Evolutionary conservation across 2,329 filamentous ascomycete genomes (phyloP).

Genomic region (Hymenoscyphus fructigenus): DNA sequence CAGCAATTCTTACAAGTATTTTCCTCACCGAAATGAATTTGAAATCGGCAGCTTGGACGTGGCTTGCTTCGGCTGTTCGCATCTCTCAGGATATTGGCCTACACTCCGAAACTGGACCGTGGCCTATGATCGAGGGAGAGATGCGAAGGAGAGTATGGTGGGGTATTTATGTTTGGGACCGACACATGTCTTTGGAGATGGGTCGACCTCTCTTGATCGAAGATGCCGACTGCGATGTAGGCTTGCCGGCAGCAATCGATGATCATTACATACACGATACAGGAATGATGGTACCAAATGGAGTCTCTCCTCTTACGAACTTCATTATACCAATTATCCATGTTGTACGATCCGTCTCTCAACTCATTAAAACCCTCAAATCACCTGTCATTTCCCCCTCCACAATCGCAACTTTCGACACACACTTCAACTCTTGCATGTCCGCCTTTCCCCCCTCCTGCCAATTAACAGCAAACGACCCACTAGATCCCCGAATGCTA

Average conservation of each 20-base stretch:
- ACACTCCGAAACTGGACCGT: slow-evolving; percentile 71
- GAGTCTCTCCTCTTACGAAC: slow-evolving; percentile 58
- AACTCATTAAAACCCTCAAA: slow-evolving; percentile 69
- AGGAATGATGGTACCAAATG: slow-evolving; percentile 52
- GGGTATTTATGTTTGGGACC: slow-evolving; percentile 87
- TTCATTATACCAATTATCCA: slow-evolving; percentile 78
- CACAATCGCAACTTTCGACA: slow-evolving; percentile 75
- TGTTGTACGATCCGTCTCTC: slow-evolving; percentile 74
- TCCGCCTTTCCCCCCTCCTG: slow-evolving; percentile 73
- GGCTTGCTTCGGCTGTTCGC: slow-evolving; percentile 77
- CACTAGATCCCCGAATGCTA: slow-evolving; percentile 72
- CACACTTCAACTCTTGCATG: slow-evolving; percentile 74
- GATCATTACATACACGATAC: slow-evolving; percentile 71
- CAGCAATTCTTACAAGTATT: slow-evolving; percentile 70
- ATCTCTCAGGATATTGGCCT: slow-evolving; percentile 82
- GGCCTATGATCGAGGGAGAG: slow-evolving; percentile 75
- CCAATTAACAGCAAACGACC: slow-evolving; percentile 62
- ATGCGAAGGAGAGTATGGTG: slow-evolving; percentile 91
- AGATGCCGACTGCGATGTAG: slow-evolving; percentile 84
- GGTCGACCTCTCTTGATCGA: slow-evolving; percentile 80
- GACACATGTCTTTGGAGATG: slow-evolving; percentile 75
- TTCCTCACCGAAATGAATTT: slow-evolving; percentile 85
- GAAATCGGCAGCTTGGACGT: slow-evolving; percentile 81
- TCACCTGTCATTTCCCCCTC: slow-evolving; percentile 64
- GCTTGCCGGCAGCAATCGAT: slow-evolving; percentile 75